These are phyloP conservation scores for Cryptococcus sp. DNA, from an alignment of 1,284 basidiomycete genomes.

Conservation along the genomic window DNA sequence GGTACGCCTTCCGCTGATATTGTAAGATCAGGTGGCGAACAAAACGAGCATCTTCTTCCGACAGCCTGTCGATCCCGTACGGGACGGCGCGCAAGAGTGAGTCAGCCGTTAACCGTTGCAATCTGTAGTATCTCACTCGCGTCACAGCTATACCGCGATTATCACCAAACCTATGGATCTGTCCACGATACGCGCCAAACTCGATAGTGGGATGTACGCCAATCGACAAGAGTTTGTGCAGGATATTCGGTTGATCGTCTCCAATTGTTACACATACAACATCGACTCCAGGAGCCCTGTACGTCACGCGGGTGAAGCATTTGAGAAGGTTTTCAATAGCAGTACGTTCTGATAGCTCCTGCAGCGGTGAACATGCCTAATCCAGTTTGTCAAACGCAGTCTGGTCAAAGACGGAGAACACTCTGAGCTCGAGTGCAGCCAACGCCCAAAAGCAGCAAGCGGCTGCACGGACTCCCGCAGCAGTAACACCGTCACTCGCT, in stretches of 20 bases:
- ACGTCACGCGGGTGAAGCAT: constrained; percentile 70
- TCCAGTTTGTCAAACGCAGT: constrained; percentile 23
- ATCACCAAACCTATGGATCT: constrained; percentile 96
- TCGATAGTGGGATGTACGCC: constrained; percentile 79
- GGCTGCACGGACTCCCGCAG: neutral
- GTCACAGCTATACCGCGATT: constrained; percentile 76
- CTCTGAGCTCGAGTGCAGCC: constrained; percentile 24
- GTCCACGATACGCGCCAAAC: constrained; percentile 81
- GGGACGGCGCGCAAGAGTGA: constrained; percentile 80
- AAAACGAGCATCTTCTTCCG: constrained; percentile 60
- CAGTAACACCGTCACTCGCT: constrained; percentile 43
- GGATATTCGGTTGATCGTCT: constrained; percentile 86
- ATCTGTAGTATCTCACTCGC: neutral
- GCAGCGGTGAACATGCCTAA: neutral
- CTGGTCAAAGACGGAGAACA: constrained; percentile 45
- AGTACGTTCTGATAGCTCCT: constrained; percentile 58
- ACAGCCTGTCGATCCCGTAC: constrained; percentile 85
- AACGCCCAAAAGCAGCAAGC: constrained; percentile 13
- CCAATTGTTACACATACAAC: constrained; percentile 89
- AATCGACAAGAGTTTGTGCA: constrained; percentile 79
- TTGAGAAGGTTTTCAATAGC: constrained; percentile 84
- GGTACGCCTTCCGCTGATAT: constrained; percentile 11
- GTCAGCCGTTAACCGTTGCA: constrained; percentile 30
- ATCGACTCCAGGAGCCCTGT: constrained; percentile 65
- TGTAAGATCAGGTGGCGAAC: constrained; percentile 25